Base-by-base conservation (phyloP, 768 basidiomycete genomes). In the Neoboletus magnificus region DNA sequence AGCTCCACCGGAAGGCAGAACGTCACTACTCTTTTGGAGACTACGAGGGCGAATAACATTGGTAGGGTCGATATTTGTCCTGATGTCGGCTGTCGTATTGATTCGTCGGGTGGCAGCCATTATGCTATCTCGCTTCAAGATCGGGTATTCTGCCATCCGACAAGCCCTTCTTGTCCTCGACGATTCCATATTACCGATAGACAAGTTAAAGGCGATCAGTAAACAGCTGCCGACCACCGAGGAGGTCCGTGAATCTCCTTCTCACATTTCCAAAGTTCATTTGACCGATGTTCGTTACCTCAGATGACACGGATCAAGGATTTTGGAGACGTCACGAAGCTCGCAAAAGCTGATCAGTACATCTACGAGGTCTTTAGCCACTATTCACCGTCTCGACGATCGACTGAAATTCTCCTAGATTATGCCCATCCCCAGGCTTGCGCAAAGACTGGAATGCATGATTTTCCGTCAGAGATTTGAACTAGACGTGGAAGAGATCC, bases 291-390 rank as follows among this genome's bases (percentile, higher is more conserved):
- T 40, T 51, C 18, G 27, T 55, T 20, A 48, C 53, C 20, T 25
- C 10, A 91, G 89, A 73, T 84, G 45, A 74, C 79, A 13, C 76
- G 85, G 13, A 78, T 96, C 40, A 83, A 79, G 55, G 81, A 82
- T 27, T 91, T 88, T 64, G 84, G 79, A 3, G 87, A 94, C 55
- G 73, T 88, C 13, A 76, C 77, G 40, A 89, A 86, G 64, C 78
- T 96, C 10, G 83, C 91, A 5, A 87, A 88, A 55, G 85, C 91
- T 18, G 94, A 98, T 65, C 87, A 86, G 63, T 95, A 89, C 71
- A 88, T 93, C 62, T 73, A 74, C 55, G 81, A 91, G 79, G 91
- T 91, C 52, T 50, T 74, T 63, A 10, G 13, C n/a, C 12, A 20
- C 7, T 18, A 10, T 42, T 16, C 16, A 10, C 18, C 5, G 33